phyloP scores from a whole-genome alignment of 2,329 filamentous ascomycete genomes.

The Dactylonectria macrodidyma region DNA sequence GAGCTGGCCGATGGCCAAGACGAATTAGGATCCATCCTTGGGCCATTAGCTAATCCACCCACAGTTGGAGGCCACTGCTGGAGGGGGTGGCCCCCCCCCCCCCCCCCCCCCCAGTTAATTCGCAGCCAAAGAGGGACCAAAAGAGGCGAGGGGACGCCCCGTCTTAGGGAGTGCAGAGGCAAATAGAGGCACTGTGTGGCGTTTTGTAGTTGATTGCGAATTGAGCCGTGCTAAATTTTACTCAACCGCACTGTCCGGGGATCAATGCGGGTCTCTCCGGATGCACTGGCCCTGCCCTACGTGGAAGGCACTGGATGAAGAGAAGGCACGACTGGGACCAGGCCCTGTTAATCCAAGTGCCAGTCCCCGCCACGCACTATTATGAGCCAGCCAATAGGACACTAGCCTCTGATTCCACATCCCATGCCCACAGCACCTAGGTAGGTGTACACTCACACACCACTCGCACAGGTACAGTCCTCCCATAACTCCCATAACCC shows the following conservation, averaged over 20 bases:
- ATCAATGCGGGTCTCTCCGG: neutral
- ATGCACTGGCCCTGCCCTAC: slow-evolving; percentile 15
- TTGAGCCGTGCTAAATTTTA: neutral
- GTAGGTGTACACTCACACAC: slow-evolving; percentile 18
- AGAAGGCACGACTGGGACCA: slow-evolving; percentile 4
- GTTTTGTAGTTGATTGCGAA: neutral
- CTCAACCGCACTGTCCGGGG: slow-evolving; percentile 25
- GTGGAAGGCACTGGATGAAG: slow-evolving; percentile 4
- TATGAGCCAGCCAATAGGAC: slow-evolving; percentile 12
- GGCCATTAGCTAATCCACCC: slow-evolving; percentile 2
- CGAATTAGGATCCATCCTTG: slow-evolving; percentile 19
- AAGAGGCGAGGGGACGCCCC: neutral
- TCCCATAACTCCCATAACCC: neutral
- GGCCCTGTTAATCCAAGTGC: slow-evolving; percentile 17
- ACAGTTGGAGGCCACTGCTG: slow-evolving; percentile 29
- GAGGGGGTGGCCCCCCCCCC: slow-evolving; percentile 14
- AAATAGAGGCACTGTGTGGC: slow-evolving; percentile 12
- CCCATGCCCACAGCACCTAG: slow-evolving; percentile 17
- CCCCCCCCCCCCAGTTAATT: slow-evolving; percentile 23
- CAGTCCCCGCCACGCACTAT: slow-evolving; percentile 15
- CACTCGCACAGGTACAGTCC: slow-evolving; percentile 14
- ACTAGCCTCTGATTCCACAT: slow-evolving; percentile 9
- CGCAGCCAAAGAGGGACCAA: neutral
- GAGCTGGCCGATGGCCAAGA: neutral
- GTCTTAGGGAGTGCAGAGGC: neutral